Evolutionary conservation across 2,329 filamentous ascomycete genomes (phyloP).

Genomic region (Curvularia spicifera): DNA sequence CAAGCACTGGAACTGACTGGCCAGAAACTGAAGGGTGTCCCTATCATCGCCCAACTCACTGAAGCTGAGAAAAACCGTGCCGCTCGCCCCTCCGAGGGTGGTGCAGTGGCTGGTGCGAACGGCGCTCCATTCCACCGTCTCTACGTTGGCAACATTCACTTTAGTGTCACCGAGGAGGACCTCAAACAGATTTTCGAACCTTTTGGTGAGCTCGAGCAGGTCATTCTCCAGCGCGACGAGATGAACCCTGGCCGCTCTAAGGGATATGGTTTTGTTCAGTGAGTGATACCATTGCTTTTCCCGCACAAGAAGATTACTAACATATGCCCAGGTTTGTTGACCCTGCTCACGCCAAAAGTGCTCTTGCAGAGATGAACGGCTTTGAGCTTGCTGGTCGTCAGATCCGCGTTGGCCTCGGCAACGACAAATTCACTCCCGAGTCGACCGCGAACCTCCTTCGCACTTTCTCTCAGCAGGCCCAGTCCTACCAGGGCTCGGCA

Average conservation of each 20-base stretch:
- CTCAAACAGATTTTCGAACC: conserved; percentile 96
- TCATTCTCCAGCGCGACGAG: conserved; percentile 96
- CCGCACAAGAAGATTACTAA: conserved; percentile 21
- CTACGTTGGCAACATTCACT: conserved; percentile 99
- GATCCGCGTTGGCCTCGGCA: conserved; percentile 97
- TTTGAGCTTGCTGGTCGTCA: conserved; percentile 97
- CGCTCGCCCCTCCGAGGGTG: conserved; percentile 71
- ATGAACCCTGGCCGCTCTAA: conserved; percentile 63
- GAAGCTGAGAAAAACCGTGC: conserved; percentile 99
- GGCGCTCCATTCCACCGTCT: conserved; percentile 95
- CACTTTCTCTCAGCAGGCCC: conserved; percentile 74
- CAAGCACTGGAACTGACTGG: conserved; percentile 97
- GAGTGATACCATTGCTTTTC: conserved; percentile 53
- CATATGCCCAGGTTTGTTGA: conserved; percentile 78
- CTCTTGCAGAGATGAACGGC: conserved; percentile 98
- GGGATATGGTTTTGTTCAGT: conserved; percentile 99
- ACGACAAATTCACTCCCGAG: conserved; percentile 99
- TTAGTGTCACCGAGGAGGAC: conserved; percentile 97
- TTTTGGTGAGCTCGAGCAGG: conserved; percentile 96
- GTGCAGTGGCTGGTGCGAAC: conserved; percentile 72
- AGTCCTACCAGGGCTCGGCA: conserved; percentile 81
- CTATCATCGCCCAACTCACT: conserved; percentile 96
- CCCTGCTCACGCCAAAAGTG: conserved; percentile 88
- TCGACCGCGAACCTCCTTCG: conserved; percentile 91
- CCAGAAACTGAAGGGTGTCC: conserved; percentile 97